A percentile compares a stretch with the other conserved stretches of the same genome.
These are phyloP conservation scores for Penicillium decumbens DNA, from an alignment of 2,329 filamentous ascomycete genomes.

Conservation along the genomic window DNA sequence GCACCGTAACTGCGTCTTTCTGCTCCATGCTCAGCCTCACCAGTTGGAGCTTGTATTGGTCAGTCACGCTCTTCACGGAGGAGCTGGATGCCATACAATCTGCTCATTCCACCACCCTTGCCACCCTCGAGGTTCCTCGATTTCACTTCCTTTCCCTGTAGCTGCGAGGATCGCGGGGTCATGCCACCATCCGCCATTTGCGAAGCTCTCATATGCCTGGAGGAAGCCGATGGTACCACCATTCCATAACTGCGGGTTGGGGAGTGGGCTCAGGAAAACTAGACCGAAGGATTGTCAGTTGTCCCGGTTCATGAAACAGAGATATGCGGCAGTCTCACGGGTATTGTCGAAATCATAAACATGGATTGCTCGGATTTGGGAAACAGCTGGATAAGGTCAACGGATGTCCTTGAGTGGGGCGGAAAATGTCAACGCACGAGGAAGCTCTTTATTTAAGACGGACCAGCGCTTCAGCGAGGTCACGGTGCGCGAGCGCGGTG, in stretches of 20 bases:
- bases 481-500: slow-evolving; percentile 50
- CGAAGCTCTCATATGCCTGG: slow-evolving; percentile 68
- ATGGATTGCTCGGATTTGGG: slow-evolving; percentile 73
- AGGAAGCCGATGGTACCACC: slow-evolving; percentile 70
- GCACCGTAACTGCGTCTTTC: slow-evolving; percentile 75
- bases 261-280: slow-evolving; percentile 89
- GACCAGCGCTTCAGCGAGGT: slow-evolving; percentile 83
- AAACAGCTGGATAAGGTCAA: slow-evolving; percentile 45
- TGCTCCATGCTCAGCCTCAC: slow-evolving; percentile 77
- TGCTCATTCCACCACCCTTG: slow-evolving; percentile 95
- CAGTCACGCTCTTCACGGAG: slow-evolving; percentile 15
- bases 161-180: slow-evolving; percentile 78
- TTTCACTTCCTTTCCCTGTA: slow-evolving; percentile 75
- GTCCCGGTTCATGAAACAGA: neutral
- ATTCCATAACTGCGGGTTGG: slow-evolving; percentile 85
- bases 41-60: slow-evolving; percentile 54
- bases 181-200: slow-evolving; percentile 95
- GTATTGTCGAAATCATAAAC: slow-evolving; percentile 99
- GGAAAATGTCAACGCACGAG: slow-evolving; percentile 47
- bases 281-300: neutral
- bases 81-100: slow-evolving; percentile 53
- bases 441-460: slow-evolving; percentile 66
- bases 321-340: slow-evolving; percentile 45
- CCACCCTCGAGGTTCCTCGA: slow-evolving; percentile 81
- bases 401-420: neutral